phyloP scores from a whole-genome alignment of 768 basidiomycete genomes.

The Lactarius deliciosus region DNA sequence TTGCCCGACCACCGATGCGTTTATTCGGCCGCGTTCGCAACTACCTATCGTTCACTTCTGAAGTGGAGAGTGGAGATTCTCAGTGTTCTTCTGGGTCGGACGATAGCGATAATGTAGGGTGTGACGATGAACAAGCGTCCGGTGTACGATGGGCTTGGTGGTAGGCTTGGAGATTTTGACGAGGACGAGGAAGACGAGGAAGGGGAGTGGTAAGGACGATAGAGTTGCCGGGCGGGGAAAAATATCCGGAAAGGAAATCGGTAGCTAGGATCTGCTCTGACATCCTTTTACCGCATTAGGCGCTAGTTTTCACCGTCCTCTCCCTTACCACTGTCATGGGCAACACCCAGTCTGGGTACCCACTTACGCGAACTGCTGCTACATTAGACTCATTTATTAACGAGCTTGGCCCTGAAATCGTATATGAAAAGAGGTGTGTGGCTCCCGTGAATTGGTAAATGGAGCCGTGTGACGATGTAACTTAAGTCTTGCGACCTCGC shows the following conservation, averaged over 20 bases:
- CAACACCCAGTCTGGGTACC: slow-evolving; percentile 69
- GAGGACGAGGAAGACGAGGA: background rate
- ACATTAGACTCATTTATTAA: slow-evolving; percentile 89
- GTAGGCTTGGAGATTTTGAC: background rate
- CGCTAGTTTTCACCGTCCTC: background rate
- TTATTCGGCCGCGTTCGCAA: slow-evolving; percentile 12
- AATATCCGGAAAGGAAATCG: slow-evolving; percentile 10
- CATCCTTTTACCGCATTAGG: background rate
- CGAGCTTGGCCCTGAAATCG: slow-evolving; percentile 82
- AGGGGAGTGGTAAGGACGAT: background rate
- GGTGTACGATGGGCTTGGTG: slow-evolving; percentile 2
- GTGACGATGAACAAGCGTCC: background rate
- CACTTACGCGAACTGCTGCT: slow-evolving; percentile 68
- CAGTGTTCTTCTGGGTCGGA: slow-evolving; percentile 5
- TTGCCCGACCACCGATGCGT: slow-evolving; percentile 14
- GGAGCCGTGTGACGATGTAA: background rate
- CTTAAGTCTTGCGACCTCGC: slow-evolving; percentile 62
- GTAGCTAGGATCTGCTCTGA: background rate
- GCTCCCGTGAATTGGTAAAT: slow-evolving; percentile 8
- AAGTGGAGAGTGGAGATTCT: slow-evolving; percentile 1
- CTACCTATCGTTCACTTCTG: background rate
- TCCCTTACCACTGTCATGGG: slow-evolving; percentile 53
- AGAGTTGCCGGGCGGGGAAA: background rate
- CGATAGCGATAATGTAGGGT: background rate
- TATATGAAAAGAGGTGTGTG: slow-evolving; percentile 87